A percentile compares a stretch with the other conserved stretches of the same genome.
These are phyloP conservation scores for Colletotrichum godetiae DNA, from an alignment of 2,329 filamentous ascomycete genomes.

Conservation along the genomic window DNA sequence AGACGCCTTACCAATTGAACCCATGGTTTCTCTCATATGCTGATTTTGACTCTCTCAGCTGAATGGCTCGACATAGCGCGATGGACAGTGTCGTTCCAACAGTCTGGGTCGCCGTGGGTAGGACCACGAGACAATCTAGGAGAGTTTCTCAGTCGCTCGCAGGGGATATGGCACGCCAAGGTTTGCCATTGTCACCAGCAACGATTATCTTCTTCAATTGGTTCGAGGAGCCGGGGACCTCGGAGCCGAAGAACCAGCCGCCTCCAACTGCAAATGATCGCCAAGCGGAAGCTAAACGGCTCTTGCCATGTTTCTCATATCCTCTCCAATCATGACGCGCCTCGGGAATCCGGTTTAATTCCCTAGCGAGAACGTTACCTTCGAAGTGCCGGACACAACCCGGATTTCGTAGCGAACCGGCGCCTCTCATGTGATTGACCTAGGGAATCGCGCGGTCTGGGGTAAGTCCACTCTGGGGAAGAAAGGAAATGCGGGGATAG, in stretches of 20 bases:
- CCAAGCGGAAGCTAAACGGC: slow-evolving; percentile 1
- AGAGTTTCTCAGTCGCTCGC: no score
- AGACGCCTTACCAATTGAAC: background rate
- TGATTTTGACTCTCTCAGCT: no score
- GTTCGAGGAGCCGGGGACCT: slow-evolving; percentile 5
- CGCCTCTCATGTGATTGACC: slow-evolving; percentile 24
- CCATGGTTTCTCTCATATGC: background rate
- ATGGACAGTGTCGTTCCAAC: background rate
- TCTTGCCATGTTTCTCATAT: background rate
- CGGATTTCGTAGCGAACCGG: background rate
- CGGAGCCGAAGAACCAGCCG: slow-evolving; percentile 13
- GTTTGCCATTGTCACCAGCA: background rate
- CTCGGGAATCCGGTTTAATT: slow-evolving; percentile 29
- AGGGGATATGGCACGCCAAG: background rate
- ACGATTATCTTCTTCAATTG: background rate
- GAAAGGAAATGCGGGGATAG: slow-evolving; percentile 20
- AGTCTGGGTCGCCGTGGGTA: background rate
- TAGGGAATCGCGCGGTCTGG: slow-evolving; percentile 23
- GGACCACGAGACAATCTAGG: background rate
- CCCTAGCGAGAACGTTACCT: slow-evolving; percentile 6
- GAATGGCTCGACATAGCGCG: background rate
- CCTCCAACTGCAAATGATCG: background rate
- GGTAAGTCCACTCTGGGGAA: slow-evolving; percentile 8
- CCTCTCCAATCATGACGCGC: slow-evolving; percentile 28
- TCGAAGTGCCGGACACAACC: background rate